Base-by-base conservation (phyloP, 1,284 basidiomycete genomes). In the Hemileccinum hortonii region DNA sequence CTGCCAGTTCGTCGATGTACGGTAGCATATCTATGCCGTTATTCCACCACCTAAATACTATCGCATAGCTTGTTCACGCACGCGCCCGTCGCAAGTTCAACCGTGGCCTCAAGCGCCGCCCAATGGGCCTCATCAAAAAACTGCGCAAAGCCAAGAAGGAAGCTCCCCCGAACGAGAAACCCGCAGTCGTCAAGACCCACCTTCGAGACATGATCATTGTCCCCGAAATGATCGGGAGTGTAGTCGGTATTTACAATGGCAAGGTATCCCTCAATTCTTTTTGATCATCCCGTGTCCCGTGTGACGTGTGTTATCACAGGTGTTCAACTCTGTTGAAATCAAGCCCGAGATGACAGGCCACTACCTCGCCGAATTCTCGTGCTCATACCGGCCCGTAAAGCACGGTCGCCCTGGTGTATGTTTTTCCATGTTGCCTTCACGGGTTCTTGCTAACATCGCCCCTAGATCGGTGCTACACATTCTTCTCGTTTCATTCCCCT, bases 331-430 rank as follows among this genome's bases (percentile, higher is more conserved):
- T 47, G 93, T 98, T 59, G 94, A 98, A 79, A 95, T 99, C 83
- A 99, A 97, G 83, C 95, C 97, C 64, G 97, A 99, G 78, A 98
- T 98, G 97, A 92, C 91, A 61, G 97, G 96, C 61, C 94, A 96
- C 85, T 99, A 99, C 83, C 94, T 99, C 68, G 95, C 82, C 63
- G 96, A 99, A 81, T 88, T 89, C 77, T 89, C 84, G 45, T 90
- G 90, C 78, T 94, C 94, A 61, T 99, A 98, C 91, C 87, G 90
- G 75, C 95, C 96, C 71, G 96, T 98, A 76, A 95, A 95, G 82
- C 97, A 99, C 85, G 96, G 96, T 84, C 93, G 95, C 65, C 93
- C 94, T 64, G 94, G 94, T 92, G 83, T 87, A 75, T 59, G 84
- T 54, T 44, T 50, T 51, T 40, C 49, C 22, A 16, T 29, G 30